Evolutionary conservation across 345 rosid genomes (phyloP).

Genomic region (Chamaenerion angustifolium): DNA sequence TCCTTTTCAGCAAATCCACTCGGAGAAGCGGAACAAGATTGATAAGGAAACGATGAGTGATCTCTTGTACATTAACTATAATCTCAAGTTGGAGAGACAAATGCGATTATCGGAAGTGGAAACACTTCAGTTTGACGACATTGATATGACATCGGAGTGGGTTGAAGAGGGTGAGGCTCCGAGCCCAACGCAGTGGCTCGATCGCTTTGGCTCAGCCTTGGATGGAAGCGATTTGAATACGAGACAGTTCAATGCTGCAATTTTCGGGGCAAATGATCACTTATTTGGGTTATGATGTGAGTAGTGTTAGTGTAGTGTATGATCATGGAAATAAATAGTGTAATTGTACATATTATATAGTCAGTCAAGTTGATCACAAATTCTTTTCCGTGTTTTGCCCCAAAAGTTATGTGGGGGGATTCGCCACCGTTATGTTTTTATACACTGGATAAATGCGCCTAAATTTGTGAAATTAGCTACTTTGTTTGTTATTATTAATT

Average conservation of each 20-base stretch:
- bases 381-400: too few relatives aligned
- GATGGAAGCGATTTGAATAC: conserved; percentile 80
- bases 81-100: conserved; percentile 56
- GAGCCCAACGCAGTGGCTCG: conserved; percentile 75
- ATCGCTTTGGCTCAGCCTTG: conserved; percentile 57
- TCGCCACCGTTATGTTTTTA: too few relatives aligned
- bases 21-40: conserved; percentile 73
- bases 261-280: conserved; percentile 45
- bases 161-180: conserved; percentile 67
- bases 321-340: too few relatives aligned
- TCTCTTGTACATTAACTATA: conserved; percentile 51
- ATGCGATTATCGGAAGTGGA: conserved; percentile 43
- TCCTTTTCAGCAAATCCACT: conserved; percentile 71
- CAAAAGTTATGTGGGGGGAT: too few relatives aligned
- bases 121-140: conserved; percentile 54
- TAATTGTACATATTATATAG: too few relatives aligned
- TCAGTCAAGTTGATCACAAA: too few relatives aligned
- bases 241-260: conserved; percentile 52
- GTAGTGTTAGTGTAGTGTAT: too few relatives aligned
- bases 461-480: too few relatives aligned
- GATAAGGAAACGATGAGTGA: conserved; percentile 65
- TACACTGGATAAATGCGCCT: too few relatives aligned
- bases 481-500: too few relatives aligned
- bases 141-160: conserved; percentile 93
- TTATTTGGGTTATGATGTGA: conserved; percentile 60